Conservation (phyloP, 2,329 filamentous ascomycete genomes). For the Venturia pyrina region DNA sequence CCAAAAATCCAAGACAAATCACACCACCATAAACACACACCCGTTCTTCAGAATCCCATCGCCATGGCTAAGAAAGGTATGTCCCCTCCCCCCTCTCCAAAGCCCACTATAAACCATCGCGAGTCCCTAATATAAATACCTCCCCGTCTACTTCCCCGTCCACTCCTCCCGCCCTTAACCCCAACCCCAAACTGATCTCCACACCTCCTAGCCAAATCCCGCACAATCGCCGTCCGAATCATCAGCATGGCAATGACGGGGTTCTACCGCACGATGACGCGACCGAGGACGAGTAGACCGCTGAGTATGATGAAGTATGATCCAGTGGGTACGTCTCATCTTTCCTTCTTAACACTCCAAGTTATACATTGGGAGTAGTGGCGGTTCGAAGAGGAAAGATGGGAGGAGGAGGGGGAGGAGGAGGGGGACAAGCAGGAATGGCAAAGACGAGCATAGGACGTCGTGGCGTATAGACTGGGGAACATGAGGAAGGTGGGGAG, state of each 20-base stretch:
- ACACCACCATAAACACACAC: not conserved
- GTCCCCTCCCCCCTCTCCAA: not conserved
- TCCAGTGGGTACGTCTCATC: slow-evolving; percentile 62
- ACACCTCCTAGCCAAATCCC: slow-evolving; percentile 63
- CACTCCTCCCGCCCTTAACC: not conserved
- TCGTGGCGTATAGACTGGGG: no score
- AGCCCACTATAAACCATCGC: no score
- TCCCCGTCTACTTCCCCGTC: not conserved
- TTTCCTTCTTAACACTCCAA: no score
- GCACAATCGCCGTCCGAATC: slow-evolving; percentile 85
- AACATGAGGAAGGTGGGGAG: no score
- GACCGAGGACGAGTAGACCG: slow-evolving; percentile 70
- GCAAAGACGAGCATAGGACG: no score
- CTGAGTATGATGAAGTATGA: slow-evolving; percentile 99
- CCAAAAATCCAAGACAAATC: not conserved
- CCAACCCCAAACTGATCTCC: not conserved
- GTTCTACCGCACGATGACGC: slow-evolving; percentile 85
- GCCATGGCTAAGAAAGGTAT: not conserved
- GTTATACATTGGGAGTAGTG: no score
- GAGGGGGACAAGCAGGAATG: no score
- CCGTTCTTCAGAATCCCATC: not conserved
- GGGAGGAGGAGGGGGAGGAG: no score
- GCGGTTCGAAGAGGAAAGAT: no score
- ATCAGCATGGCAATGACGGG: slow-evolving; percentile 98
- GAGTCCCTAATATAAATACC: not conserved